Conservation (phyloP, 2,329 filamentous ascomycete genomes). For the Aspergillus versicolor region DNA sequence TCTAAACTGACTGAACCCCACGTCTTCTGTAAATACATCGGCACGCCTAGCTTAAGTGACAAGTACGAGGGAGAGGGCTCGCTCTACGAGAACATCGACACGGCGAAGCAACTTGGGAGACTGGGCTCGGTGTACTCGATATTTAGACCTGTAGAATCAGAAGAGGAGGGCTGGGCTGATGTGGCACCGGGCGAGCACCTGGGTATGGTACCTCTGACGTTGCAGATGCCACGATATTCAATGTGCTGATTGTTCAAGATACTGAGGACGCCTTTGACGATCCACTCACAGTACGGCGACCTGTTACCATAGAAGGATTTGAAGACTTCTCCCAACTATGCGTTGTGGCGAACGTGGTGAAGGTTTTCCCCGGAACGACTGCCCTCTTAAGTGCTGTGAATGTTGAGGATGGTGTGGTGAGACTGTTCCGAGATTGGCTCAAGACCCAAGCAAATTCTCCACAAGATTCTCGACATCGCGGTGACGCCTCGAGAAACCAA, state of each 20-base stretch:
- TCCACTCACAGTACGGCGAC: constrained; percentile 52
- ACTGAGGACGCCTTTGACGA: neutral
- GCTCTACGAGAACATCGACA: constrained; percentile 33
- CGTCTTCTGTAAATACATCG: constrained; percentile 66
- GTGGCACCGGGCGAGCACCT: neutral
- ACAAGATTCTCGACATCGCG: constrained; percentile 1
- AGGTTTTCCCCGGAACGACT: constrained; percentile 60
- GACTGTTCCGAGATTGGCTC: constrained; percentile 74
- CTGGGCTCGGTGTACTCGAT: constrained; percentile 65
- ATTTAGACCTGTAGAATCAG: constrained; percentile 65
- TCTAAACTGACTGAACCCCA: constrained; percentile 68
- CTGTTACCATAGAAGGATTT: constrained; percentile 64
- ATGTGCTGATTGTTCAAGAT: constrained; percentile 13
- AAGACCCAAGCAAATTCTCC: constrained; percentile 38
- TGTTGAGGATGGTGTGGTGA: constrained; percentile 66
- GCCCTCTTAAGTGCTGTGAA: constrained; percentile 65
- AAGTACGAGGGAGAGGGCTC: constrained; percentile 41
- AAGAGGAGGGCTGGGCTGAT: constrained; percentile 34
- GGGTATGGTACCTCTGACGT: neutral
- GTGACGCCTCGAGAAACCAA: constrained; percentile 16
- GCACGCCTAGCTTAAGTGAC: constrained; percentile 59
- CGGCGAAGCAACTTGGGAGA: constrained; percentile 39
- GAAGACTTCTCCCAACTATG: constrained; percentile 76
- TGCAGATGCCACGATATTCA: constrained; percentile 1
- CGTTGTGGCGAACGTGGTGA: constrained; percentile 66